A percentile compares a stretch with the other conserved stretches of the same genome.
phyloP scores from a whole-genome alignment of 1,284 basidiomycete species.

The Tremellales sp. region DNA sequence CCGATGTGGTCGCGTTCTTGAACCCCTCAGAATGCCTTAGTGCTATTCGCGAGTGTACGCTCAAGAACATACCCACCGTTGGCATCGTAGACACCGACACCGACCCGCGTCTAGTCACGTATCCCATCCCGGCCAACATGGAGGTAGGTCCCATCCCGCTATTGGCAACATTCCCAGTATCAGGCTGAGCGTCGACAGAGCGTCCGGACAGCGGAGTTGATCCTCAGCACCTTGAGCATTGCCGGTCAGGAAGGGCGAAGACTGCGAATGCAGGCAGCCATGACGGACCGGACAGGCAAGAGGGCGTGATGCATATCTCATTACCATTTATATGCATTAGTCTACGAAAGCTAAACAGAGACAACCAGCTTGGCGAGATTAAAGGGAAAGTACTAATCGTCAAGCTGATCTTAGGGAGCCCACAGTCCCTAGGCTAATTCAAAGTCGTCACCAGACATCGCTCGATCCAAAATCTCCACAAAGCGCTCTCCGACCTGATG shows the following conservation, averaged over 20 bases:
- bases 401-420: too few species aligned
- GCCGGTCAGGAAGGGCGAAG: conserved; percentile 75
- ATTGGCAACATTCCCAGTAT: not conserved
- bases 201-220: conserved; percentile 80
- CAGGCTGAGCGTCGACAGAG: conserved; percentile 23
- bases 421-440: too few species aligned
- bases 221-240: conserved; percentile 84
- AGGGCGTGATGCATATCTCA: not conserved
- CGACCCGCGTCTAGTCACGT: conserved; percentile 95
- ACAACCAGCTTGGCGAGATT: too few species aligned
- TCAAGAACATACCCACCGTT: conserved; percentile 78
- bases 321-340: not conserved
- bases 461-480: conserved; percentile 7
- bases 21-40: conserved; percentile 80
- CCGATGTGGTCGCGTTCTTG: conserved; percentile 83
- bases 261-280: conserved; percentile 46
- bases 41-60: conserved; percentile 79
- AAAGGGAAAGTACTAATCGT: too few species aligned
- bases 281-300: not conserved
- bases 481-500: conserved; percentile 12
- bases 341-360: too few species aligned
- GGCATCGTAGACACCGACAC: conserved; percentile 92
- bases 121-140: conserved; percentile 90
- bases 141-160: conserved; percentile 64
- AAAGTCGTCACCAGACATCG: too few species aligned